A percentile compares a stretch with the other conserved stretches of the same genome.
Evolutionary conservation across 2,329 filamentous ascomycete species (phyloP).

Genomic region (Aspergillus sp.): DNA sequence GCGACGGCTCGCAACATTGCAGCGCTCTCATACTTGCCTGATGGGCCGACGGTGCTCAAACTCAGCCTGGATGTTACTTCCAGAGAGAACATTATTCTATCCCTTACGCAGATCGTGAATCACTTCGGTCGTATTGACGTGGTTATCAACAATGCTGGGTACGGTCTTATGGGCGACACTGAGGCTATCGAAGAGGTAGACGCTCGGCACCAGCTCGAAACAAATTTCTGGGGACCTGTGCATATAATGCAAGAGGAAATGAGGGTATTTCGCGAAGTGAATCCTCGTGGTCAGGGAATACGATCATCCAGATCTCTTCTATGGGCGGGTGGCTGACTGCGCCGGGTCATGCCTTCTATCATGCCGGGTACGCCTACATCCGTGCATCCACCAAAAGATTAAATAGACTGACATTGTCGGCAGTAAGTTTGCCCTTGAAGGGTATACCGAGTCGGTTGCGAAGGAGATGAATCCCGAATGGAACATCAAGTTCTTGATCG

Average conservation of each 20-base stretch:
- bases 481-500: neutral
- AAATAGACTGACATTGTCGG: neutral
- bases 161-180: no score
- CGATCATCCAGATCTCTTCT: neutral
- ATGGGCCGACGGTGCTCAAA: neutral
- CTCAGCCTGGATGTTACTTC: neutral
- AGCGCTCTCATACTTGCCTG: neutral
- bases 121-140: neutral
- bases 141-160: neutral
- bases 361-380: neutral
- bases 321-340: neutral
- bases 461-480: neutral
- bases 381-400: neutral
- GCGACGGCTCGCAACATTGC: neutral
- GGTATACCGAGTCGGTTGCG: neutral
- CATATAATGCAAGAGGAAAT: no score
- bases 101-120: neutral
- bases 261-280: no score
- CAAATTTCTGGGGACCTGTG: no score
- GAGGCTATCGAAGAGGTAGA: no score
- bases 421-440: neutral
- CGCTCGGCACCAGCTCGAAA: no score
- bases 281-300: no score
- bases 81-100: neutral
- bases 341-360: neutral